Conservation (phyloP, 2,329 filamentous ascomycete genomes). For the Aspergillus tanneri region DNA sequence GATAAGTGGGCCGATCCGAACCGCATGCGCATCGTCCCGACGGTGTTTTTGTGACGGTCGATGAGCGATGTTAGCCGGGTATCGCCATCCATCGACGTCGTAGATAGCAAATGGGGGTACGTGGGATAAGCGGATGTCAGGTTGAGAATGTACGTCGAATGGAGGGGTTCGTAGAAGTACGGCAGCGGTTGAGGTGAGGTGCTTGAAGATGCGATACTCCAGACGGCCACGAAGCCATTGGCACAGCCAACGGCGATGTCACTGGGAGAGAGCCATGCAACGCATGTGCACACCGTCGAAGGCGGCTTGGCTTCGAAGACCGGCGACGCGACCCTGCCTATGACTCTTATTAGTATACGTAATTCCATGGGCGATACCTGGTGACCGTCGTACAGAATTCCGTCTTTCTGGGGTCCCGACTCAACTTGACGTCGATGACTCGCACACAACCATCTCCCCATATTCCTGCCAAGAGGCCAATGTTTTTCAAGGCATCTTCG, state of each 20-base stretch:
- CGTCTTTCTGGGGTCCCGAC: constrained; percentile 24
- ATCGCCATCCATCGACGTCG: constrained; percentile 56
- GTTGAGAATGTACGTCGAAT: constrained; percentile 41
- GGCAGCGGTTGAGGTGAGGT: constrained; percentile 24
- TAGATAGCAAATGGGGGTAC: constrained; percentile 53
- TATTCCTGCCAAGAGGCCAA: constrained; percentile 57
- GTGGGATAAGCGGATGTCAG: constrained; percentile 52
- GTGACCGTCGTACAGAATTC: constrained; percentile 42
- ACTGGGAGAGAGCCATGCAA: constrained; percentile 58
- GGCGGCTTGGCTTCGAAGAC: constrained; percentile 53
- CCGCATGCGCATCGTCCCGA: constrained; percentile 50
- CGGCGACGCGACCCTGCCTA: constrained; percentile 47
- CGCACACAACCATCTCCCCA: constrained; percentile 59
- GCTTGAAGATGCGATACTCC: constrained; percentile 41
- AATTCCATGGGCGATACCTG: constrained; percentile 9
- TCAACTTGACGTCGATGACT: constrained; percentile 53
- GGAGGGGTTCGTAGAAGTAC: constrained; percentile 38
- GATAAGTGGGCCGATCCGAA: constrained; percentile 49
- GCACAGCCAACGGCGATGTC: constrained; percentile 57
- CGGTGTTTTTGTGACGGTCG: constrained; percentile 46
- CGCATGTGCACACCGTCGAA: constrained; percentile 54
- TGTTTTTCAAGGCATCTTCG: constrained; percentile 26
- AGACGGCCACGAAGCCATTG: constrained; percentile 58
- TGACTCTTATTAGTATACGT: background rate
- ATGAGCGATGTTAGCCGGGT: constrained; percentile 56